Percentiles rank a stretch among this genome's conserved stretches.
phyloP scores from a whole-genome alignment of 2,329 filamentous ascomycete genomes.

The Immersiporthe knoxdaviesiana region DNA sequence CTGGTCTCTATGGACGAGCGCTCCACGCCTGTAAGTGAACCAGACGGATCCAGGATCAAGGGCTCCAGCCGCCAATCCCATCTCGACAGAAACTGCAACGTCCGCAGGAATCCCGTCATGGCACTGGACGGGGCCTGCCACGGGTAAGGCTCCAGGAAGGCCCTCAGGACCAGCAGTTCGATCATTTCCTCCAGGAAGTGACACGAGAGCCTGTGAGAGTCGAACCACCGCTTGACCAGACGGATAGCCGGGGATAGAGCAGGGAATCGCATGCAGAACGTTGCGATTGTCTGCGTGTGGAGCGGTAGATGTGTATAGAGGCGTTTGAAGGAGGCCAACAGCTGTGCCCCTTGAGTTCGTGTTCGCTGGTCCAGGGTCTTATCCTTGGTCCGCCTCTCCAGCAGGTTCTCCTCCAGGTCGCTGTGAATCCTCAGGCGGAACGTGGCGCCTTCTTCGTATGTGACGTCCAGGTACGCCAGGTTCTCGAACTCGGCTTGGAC shows the following conservation, averaged over 20 bases:
- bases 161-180: slow-evolving; percentile 77
- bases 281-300: slow-evolving; percentile 80
- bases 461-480: slow-evolving; percentile 79
- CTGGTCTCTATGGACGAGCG: slow-evolving; percentile 68
- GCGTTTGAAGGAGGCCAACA: slow-evolving; percentile 72
- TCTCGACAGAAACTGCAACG: slow-evolving; percentile 75
- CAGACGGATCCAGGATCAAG: slow-evolving; percentile 76
- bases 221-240: slow-evolving; percentile 88
- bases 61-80: slow-evolving; percentile 94
- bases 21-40: slow-evolving; percentile 64
- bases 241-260: slow-evolving; percentile 82
- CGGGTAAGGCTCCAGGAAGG: slow-evolving; percentile 81
- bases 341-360: slow-evolving; percentile 70
- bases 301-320: slow-evolving; percentile 73
- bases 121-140: slow-evolving; percentile 78
- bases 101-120: slow-evolving; percentile 79
- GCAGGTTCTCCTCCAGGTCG: slow-evolving; percentile 80
- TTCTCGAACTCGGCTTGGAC: slow-evolving; percentile 70
- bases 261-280: slow-evolving; percentile 78
- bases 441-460: slow-evolving; percentile 69
- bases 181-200: slow-evolving; percentile 82
- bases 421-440: slow-evolving; percentile 90
- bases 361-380: slow-evolving; percentile 66
- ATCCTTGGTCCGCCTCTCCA: slow-evolving; percentile 79
- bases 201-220: slow-evolving; percentile 74